These are phyloP conservation scores for Camptophora hylomeconis DNA, from an alignment of 2,329 filamentous ascomycete genomes.

Conservation along the genomic window DNA sequence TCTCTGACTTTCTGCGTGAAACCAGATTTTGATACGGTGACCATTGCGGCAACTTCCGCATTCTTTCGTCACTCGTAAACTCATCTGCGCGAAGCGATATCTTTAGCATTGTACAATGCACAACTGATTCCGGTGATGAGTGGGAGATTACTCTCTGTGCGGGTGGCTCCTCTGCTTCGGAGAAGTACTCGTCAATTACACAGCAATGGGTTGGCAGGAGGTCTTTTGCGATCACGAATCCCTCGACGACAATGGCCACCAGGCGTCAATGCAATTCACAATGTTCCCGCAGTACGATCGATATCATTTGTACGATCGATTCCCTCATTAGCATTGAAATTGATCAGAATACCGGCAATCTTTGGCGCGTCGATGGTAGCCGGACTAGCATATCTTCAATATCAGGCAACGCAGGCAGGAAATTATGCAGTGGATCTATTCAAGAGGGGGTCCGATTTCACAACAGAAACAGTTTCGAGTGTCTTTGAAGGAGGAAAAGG, in stretches of 20 bases:
- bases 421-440: constrained; percentile 67
- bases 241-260: constrained; percentile 59
- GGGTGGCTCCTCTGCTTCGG: constrained; percentile 54
- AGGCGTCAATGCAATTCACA: constrained; percentile 69
- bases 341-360: constrained; percentile 75
- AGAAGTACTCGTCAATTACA: constrained; percentile 53
- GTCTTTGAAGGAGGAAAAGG: constrained; percentile 60
- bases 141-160: constrained; percentile 62
- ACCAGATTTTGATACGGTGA: no score
- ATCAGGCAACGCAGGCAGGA: constrained; percentile 77
- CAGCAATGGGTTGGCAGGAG: constrained; percentile 20
- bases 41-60: no score
- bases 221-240: constrained; percentile 29
- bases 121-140: constrained; percentile 38
- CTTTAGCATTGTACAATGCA: no score
- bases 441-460: constrained; percentile 53
- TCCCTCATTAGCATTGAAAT: constrained; percentile 82
- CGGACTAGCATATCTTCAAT: constrained; percentile 83
- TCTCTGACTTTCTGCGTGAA: no score
- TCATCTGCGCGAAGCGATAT: not conserved
- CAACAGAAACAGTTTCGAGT: constrained; percentile 34
- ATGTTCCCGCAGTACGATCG: constrained; percentile 51
- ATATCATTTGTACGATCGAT: constrained; percentile 58
- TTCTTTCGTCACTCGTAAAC: no score
- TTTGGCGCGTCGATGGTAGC: constrained; percentile 82